Percentiles rank a stretch among this genome's conserved stretches.
Evolutionary conservation across 75 land plant genomes (phyloP).

Genomic region (Selaginella moellendorffii): DNA sequence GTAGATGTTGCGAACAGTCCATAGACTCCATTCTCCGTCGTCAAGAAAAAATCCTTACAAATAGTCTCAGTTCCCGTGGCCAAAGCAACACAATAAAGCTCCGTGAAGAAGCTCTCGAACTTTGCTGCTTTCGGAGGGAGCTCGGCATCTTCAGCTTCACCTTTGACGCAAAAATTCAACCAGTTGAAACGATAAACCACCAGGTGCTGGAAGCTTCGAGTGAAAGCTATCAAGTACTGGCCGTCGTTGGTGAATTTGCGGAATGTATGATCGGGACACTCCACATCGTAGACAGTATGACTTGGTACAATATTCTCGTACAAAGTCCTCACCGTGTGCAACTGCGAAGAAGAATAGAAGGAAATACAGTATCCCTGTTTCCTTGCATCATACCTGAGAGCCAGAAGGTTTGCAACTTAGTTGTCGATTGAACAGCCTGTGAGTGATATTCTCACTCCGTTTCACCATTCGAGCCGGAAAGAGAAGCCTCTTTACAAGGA

Average conservation of each 20-base stretch:
- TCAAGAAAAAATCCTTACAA: conserved; percentile 83
- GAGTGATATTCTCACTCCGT: conserved; percentile 49
- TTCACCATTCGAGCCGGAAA: conserved; percentile 60
- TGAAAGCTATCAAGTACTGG: conserved; percentile 67
- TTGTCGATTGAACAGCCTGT: conserved; percentile 62
- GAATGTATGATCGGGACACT: conserved; percentile 61
- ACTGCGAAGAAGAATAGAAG: conserved; percentile 25
- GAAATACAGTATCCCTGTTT: neutral
- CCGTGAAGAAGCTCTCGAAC: conserved; percentile 83
- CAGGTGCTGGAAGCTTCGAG: conserved; percentile 58
- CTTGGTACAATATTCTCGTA: conserved; percentile 89
- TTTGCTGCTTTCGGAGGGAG: conserved; percentile 46
- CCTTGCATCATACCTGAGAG: conserved; percentile 42
- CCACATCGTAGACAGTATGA: conserved; percentile 69
- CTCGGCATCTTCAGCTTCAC: conserved; percentile 31
- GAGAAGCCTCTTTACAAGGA: too few relatives aligned
- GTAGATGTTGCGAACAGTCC: conserved; percentile 97
- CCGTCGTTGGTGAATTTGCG: conserved; percentile 91
- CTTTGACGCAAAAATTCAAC: conserved; percentile 50
- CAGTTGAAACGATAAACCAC: conserved; percentile 78
- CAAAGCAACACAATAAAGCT: conserved; percentile 50
- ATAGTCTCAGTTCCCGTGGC: conserved; percentile 55
- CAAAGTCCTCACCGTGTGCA: conserved; percentile 52
- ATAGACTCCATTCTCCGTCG: conserved; percentile 48
- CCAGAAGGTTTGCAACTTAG: conserved; percentile 43